Evolutionary conservation across 139 green algal genomes (phyloP).

Genomic region (Chara braunii): DNA sequence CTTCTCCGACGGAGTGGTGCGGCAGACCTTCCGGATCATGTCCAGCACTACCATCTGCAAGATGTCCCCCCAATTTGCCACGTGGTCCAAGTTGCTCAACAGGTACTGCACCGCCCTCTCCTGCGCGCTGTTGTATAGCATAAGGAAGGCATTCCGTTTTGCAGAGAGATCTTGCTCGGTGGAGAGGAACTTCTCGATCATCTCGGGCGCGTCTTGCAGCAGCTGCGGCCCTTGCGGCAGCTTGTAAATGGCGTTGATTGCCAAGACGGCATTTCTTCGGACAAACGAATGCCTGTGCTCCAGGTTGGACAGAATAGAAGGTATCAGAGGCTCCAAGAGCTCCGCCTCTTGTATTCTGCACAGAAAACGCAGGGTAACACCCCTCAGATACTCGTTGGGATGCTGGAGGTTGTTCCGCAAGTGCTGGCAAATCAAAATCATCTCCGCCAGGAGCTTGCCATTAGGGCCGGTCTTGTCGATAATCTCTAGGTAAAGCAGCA

Average conservation of each 20-base stretch:
- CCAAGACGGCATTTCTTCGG: constrained; percentile 88
- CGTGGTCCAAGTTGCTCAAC: constrained; percentile 72
- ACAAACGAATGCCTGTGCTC: constrained; percentile 97
- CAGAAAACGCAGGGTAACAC: constrained; percentile 90
- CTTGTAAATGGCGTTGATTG: constrained; percentile 82
- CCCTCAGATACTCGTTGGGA: constrained; percentile 97
- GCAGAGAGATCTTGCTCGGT: constrained; percentile 82
- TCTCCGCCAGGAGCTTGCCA: constrained; percentile 96
- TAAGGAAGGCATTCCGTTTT: constrained; percentile 86
- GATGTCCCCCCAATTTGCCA: constrained; percentile 85
- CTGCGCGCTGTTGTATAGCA: constrained; percentile 70
- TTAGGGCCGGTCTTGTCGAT: constrained; percentile 94
- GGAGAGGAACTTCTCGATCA: constrained; percentile 80
- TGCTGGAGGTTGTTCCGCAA: constrained; percentile 99
- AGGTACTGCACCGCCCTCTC: constrained; percentile 83
- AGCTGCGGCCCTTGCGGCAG: constrained; percentile 90
- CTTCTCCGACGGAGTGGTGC: constrained; percentile 72
- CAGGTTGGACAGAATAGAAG: constrained; percentile 82
- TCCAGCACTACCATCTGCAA: constrained; percentile 93
- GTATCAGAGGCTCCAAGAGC: constrained; percentile 94
- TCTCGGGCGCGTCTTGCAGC: constrained; percentile 81
- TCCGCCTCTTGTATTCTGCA: constrained; percentile 92
- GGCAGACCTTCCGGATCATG: constrained; percentile 90
- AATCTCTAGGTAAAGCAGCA: constrained; percentile 97
- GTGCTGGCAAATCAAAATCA: constrained; percentile 99